phyloP scores from a whole-genome alignment of 352 stramenopile genomes.

The Vaucheria bursata region DNA sequence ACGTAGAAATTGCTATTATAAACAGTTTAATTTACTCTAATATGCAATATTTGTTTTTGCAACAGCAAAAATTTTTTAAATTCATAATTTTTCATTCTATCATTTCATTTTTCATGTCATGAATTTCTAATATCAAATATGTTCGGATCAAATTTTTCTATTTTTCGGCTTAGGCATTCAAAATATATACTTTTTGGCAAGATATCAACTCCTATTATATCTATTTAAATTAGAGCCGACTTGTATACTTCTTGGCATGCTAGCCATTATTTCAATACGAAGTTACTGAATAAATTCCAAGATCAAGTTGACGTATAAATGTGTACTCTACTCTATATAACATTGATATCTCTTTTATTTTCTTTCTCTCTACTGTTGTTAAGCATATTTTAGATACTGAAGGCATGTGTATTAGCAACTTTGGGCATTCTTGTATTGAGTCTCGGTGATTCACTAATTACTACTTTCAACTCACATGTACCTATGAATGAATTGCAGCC shows the following conservation, averaged over 20 bases:
- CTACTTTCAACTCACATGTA: background rate
- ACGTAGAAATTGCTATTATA: too few species aligned
- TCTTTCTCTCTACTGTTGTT: background rate
- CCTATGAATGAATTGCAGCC: background rate
- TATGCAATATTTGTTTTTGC: too few species aligned
- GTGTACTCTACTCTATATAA: background rate
- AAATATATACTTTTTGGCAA: background rate
- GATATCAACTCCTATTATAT: background rate
- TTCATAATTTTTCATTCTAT: too few species aligned
- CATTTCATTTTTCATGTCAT: too few species aligned
- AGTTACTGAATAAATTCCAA: background rate
- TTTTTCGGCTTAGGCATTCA: background rate
- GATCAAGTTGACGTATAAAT: background rate
- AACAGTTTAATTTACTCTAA: too few species aligned
- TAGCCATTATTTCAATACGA: background rate
- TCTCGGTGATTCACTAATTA: conserved; percentile 27
- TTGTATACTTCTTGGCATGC: background rate
- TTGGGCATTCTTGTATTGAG: conserved; percentile 40
- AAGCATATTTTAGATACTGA: conserved; percentile 17
- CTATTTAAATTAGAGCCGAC: background rate
- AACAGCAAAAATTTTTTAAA: too few species aligned
- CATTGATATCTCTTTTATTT: conserved; percentile 3
- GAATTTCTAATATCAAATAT: too few species aligned
- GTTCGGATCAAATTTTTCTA: background rate
- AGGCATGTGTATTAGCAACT: conserved; percentile 29